Percentiles rank a stretch among this genome's conserved stretches.
phyloP scores from a whole-genome alignment of 2,329 filamentous ascomycete species.

The Fragosphaeria purpurea region DNA sequence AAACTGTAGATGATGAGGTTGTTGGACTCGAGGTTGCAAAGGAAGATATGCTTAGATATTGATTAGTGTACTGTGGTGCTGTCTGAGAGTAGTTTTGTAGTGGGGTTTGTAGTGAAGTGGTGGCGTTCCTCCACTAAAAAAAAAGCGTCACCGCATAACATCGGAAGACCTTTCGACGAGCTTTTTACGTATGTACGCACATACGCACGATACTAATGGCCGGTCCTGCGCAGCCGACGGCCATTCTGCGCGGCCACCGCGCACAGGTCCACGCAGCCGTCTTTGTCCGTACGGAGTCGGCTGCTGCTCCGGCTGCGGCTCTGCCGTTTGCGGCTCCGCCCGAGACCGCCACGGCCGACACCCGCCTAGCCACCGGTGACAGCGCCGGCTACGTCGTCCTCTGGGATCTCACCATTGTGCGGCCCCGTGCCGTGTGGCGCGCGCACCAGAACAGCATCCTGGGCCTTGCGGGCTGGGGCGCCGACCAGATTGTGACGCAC shows the following conservation, averaged over 20 bases:
- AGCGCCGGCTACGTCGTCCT: constrained; percentile 80
- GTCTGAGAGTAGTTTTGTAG: too few species aligned
- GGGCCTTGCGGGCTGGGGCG: constrained; percentile 60
- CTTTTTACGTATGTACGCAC: too few species aligned
- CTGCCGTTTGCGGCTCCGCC: constrained; percentile 19
- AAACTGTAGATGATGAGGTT: too few species aligned
- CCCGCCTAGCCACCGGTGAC: constrained; percentile 78
- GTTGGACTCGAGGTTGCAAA: too few species aligned
- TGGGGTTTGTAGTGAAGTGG: too few species aligned
- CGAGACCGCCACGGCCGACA: constrained; percentile 64
- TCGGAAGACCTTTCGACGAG: too few species aligned
- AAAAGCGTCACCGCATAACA: too few species aligned
- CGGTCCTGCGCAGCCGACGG: constrained; percentile 31
- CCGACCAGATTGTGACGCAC: constrained; percentile 74
- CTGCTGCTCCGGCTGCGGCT: constrained; percentile 28
- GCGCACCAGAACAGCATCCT: constrained; percentile 72
- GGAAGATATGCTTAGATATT: too few species aligned
- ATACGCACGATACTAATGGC: not conserved
- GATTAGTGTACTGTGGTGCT: too few species aligned
- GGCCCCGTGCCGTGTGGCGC: constrained; percentile 75
- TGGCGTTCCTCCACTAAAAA: too few species aligned
- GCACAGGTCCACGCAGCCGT: constrained; percentile 46
- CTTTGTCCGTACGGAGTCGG: constrained; percentile 10
- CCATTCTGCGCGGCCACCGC: constrained; percentile 76
- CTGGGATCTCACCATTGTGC: constrained; percentile 76